Percentiles rank a stretch among this genome's conserved stretches.
Conservation (phyloP, 225 moss, liverwort and hornwort species). For the Sphagnum contortum region DNA sequence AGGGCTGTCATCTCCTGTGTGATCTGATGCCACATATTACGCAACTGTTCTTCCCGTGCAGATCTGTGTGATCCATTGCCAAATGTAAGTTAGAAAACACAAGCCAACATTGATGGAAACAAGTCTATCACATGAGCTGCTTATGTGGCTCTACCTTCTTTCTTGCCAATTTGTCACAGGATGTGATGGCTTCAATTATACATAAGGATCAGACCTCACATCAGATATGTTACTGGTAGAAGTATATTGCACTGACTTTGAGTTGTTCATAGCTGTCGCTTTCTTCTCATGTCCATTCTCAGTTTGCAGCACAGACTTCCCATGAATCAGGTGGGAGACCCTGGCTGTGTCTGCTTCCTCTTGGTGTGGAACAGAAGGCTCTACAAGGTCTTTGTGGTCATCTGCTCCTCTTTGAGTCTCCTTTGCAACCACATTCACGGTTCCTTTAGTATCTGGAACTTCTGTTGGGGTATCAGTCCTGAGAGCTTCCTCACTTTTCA, state of each 20-base stretch:
- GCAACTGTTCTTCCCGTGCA: slow-evolving; percentile 65
- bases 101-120: neutral
- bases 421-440: neutral
- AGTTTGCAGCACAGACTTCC: neutral
- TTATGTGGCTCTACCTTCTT: neutral
- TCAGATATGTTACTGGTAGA: neutral
- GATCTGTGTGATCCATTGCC: slow-evolving; percentile 16
- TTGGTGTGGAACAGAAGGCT: neutral
- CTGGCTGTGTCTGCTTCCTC: neutral
- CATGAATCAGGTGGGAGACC: neutral
- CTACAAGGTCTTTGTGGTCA: neutral
- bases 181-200: too few relatives aligned
- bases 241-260: neutral
- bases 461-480: too few relatives aligned
- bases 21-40: slow-evolving; percentile 71
- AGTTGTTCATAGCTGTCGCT: neutral
- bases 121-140: neutral
- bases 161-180: neutral
- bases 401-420: neutral
- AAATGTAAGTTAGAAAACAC: neutral
- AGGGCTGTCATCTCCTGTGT: slow-evolving; percentile 84
- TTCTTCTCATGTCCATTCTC: neutral
- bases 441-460: too few relatives aligned
- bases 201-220: neutral
- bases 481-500: too few relatives aligned